phyloP scores from a whole-genome alignment of 345 rosid genomes.

The Psidium friedrichsthalianum region DNA sequence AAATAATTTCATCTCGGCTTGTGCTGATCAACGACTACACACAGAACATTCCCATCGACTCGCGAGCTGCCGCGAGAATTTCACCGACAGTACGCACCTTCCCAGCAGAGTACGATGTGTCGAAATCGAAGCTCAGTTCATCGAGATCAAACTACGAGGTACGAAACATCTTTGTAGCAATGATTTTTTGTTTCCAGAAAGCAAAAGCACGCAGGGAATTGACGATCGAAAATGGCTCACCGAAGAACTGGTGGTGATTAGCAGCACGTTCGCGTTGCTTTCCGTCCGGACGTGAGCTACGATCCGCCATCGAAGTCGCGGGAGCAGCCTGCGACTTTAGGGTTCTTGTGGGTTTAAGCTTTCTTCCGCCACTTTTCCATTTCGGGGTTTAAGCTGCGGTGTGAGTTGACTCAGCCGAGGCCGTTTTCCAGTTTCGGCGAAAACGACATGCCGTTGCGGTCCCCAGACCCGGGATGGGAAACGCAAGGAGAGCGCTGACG shows the following conservation, averaged over 20 bases:
- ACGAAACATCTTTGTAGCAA: background rate
- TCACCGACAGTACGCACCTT: background rate
- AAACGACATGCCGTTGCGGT: background rate
- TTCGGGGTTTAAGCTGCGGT: background rate
- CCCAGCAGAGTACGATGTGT: background rate
- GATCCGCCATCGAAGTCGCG: constrained; percentile 5
- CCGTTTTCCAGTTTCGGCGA: background rate
- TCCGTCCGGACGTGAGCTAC: background rate
- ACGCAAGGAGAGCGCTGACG: background rate
- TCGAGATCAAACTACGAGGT: background rate
- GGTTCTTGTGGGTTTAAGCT: background rate
- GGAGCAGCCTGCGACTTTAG: background rate
- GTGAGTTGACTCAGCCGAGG: background rate
- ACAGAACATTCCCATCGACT: background rate
- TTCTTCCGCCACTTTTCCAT: background rate
- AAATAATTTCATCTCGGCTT: background rate
- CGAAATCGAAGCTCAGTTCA: background rate
- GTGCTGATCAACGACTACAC: background rate
- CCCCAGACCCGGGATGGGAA: background rate
- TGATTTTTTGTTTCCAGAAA: background rate
- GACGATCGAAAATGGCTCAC: background rate
- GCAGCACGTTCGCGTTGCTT: background rate
- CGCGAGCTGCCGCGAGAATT: background rate
- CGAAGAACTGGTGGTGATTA: constrained; percentile 5
- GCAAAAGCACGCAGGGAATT: background rate